phyloP scores from a whole-genome alignment of 805 yeast genomes.

The Isabelozyma pseudorhagii region DNA sequence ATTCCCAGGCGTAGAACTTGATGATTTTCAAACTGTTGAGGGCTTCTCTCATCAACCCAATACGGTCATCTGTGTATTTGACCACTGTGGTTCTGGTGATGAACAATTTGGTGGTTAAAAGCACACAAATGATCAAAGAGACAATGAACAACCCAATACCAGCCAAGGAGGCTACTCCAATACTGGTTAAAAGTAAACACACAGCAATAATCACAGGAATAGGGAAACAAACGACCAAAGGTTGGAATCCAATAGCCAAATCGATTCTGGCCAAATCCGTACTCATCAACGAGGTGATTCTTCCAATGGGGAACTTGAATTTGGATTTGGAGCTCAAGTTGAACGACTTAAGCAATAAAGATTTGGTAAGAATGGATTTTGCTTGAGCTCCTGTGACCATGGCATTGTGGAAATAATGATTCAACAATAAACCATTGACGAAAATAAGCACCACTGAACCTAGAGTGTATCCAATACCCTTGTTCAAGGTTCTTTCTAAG shows the following conservation, averaged over 20 bases:
- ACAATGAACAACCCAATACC: conserved; percentile 41
- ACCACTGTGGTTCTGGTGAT: conserved; percentile 32
- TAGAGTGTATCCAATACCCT: conserved; percentile 74
- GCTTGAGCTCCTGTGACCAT: conserved; percentile 42
- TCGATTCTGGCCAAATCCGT: conserved; percentile 44
- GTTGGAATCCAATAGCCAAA: conserved; percentile 42
- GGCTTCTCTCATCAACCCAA: conserved; percentile 41
- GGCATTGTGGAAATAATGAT: conserved; percentile 41
- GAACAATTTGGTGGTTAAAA: conserved; percentile 32
- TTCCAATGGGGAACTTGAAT: conserved; percentile 34
- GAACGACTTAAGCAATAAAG: conserved; percentile 37
- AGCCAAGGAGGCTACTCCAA: conserved; percentile 39
- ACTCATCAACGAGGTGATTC: conserved; percentile 39
- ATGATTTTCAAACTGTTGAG: conserved; percentile 39
- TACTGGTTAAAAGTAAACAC: conserved; percentile 28
- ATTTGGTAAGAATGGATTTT: conserved; percentile 39
- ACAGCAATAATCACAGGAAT: conserved; percentile 40
- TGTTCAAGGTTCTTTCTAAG: conserved; percentile 40
- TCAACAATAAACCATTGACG: conserved; percentile 35
- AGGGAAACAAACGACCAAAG: conserved; percentile 40
- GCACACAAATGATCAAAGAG: conserved; percentile 31
- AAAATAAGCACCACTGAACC: conserved; percentile 61
- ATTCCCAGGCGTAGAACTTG: conserved; percentile 47
- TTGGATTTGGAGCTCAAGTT: conserved; percentile 30
- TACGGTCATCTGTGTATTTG: conserved; percentile 39